These are phyloP conservation scores for Wickerhamiella galacta DNA, from an alignment of 805 yeast genomes.

Conservation along the genomic window DNA sequence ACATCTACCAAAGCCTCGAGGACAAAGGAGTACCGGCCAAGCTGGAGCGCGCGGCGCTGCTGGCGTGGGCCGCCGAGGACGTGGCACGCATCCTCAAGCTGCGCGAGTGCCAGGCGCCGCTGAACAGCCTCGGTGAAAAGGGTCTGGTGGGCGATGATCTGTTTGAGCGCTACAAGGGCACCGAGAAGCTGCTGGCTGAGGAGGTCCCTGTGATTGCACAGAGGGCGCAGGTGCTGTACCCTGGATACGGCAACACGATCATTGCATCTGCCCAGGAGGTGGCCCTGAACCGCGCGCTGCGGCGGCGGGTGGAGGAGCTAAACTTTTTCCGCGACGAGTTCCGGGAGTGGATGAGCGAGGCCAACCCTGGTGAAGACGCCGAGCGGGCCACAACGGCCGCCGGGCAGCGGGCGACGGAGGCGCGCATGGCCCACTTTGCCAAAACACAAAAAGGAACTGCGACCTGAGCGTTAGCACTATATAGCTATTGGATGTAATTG, in stretches of 20 bases:
- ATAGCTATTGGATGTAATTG: too few relatives aligned
- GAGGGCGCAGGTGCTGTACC: slow-evolving; percentile 57
- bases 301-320: slow-evolving; percentile 42
- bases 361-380: too few relatives aligned
- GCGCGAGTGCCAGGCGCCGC: slow-evolving; percentile 58
- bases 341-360: background rate
- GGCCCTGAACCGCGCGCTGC: slow-evolving; percentile 78
- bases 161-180: slow-evolving; percentile 62
- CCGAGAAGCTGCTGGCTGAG: slow-evolving; percentile 59
- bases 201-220: slow-evolving; percentile 61
- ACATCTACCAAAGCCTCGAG: slow-evolving; percentile 44
- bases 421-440: too few relatives aligned
- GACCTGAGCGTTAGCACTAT: too few relatives aligned
- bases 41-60: slow-evolving; percentile 50
- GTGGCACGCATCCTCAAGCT: slow-evolving; percentile 67
- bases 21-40: slow-evolving; percentile 56
- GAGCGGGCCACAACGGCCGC: too few relatives aligned
- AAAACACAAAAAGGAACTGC: too few relatives aligned
- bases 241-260: slow-evolving; percentile 65
- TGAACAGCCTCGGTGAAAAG: slow-evolving; percentile 58
- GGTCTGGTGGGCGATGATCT: slow-evolving; percentile 88
- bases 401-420: too few relatives aligned
- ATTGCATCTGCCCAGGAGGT: slow-evolving; percentile 75
- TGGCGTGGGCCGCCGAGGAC: slow-evolving; percentile 72
- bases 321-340: slow-evolving; percentile 13